These are phyloP conservation scores for Tuctoria greenei DNA, from an alignment of 176 grass and related monocot species.

Conservation along the genomic window DNA sequence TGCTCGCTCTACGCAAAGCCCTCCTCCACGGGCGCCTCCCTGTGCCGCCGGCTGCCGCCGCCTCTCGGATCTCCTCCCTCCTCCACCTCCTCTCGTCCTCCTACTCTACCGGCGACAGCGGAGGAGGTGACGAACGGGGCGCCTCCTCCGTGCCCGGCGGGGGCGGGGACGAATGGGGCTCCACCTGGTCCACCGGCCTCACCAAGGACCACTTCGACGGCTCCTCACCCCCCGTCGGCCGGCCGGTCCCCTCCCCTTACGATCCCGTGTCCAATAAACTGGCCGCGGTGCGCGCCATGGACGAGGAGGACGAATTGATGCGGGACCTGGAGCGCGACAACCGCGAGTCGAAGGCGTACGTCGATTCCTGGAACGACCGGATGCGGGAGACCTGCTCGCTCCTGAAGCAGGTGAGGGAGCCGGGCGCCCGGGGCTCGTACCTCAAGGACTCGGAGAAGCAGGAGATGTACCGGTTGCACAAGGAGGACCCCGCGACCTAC, in stretches of 20 bases:
- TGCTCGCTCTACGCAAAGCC: slow-evolving; percentile 59
- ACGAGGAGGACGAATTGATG: slow-evolving; percentile 56
- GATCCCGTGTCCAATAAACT: slow-evolving; percentile 31
- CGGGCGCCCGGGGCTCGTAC: slow-evolving; percentile 67
- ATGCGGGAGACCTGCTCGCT: slow-evolving; percentile 62
- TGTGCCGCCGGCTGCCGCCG: slow-evolving; percentile 21
- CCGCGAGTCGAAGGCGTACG: slow-evolving; percentile 41
- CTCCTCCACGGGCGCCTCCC: slow-evolving; percentile 64
- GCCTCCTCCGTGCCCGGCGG: not conserved
- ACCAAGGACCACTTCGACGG: slow-evolving; percentile 97
- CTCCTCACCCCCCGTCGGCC: slow-evolving; percentile 36
- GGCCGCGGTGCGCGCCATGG: slow-evolving; percentile 51
- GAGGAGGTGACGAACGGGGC: slow-evolving; percentile 59
- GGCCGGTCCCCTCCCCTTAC: not conserved
- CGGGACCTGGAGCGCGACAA: slow-evolving; percentile 42
- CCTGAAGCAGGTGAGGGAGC: slow-evolving; percentile 84
- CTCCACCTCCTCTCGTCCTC: slow-evolving; percentile 35
- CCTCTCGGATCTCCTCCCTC: slow-evolving; percentile 45
- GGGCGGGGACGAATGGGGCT: slow-evolving; percentile 61
- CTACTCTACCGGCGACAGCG: slow-evolving; percentile 4
- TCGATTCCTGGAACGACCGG: slow-evolving; percentile 64
- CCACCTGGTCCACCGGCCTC: slow-evolving; percentile 81
- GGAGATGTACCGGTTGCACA: slow-evolving; percentile 94
- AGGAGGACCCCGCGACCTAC: slow-evolving; percentile 78
- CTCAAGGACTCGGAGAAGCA: slow-evolving; percentile 94